Evolutionary conservation across 1,284 basidiomycete species (phyloP), one percentile per base, ranked within the genome.

Genomic region (Paramarasmius palmivorus): DNA sequence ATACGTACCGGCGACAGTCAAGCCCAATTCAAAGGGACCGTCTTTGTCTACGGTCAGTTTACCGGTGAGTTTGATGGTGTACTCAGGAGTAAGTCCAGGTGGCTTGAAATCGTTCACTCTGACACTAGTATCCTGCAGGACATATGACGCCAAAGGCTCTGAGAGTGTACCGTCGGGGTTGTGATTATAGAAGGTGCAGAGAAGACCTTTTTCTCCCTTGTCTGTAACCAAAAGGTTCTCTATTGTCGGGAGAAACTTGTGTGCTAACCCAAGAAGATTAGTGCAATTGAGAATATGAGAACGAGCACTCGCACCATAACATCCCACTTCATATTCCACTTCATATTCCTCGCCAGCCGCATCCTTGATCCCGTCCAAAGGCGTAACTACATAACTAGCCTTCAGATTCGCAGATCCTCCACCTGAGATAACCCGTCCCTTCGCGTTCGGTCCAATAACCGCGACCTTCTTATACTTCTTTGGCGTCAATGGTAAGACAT

Each of bases 321-420:
- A 84, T 2, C 85, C 86, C 44, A 84, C 68, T 34, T 75, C 66
- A 60, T 85, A 81, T 23, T 73, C 63, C 46, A 86, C 67, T 8
- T 76, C 68, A 8, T 79, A 61, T 3, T 70, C 77, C 7, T 73
- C 64, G 0, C 77, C 77, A 2, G 76, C 77, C 50, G 75, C 77
- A 26, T 66, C 63, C 17, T 67, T 61, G n/a, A 88, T 69, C 0
- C 84, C 86, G 9, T 83, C 79, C 62, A 76, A 83, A 0, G 87
- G 86, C 2, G 82, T 81, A 29, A 88, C 70, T 45, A 85, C 80
- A 71, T 86, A 92, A 22, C 82, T 85, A 0, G 90, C 75, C 57
- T 84, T 84, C 35, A 93, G 72, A 14, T 82, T 75, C 1, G 90
- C 90, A 38, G 84, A 87, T 6, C 90, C 90, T 17, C 90, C 90